These are phyloP conservation scores for Colletotrichum sp. DNA, from an alignment of 2,329 filamentous ascomycete genomes.

Conservation along the genomic window DNA sequence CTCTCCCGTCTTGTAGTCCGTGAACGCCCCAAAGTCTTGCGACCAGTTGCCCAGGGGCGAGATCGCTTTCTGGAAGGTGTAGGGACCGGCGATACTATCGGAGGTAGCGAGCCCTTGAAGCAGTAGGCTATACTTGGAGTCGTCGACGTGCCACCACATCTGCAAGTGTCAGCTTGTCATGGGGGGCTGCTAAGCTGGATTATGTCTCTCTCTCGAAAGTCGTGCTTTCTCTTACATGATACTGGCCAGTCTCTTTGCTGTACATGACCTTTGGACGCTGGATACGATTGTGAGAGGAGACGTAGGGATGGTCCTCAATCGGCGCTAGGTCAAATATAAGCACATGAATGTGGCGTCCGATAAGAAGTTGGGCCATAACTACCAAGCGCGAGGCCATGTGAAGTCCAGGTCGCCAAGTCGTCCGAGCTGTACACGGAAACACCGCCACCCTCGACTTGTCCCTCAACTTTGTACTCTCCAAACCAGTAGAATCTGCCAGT, in stretches of 20 bases:
- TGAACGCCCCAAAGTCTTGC: constrained; percentile 66
- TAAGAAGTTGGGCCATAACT: too few relatives aligned
- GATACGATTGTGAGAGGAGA: constrained; percentile 61
- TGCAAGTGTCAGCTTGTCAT: constrained; percentile 22
- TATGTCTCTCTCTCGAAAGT: too few relatives aligned
- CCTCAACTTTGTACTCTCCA: constrained; percentile 65
- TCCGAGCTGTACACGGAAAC: constrained; percentile 66
- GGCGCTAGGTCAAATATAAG: too few relatives aligned
- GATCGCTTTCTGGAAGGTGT: constrained; percentile 57
- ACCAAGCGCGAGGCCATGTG: constrained; percentile 61
- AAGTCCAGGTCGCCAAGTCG: constrained; percentile 64
- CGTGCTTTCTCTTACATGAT: constrained; percentile 57
- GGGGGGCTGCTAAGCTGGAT: too few relatives aligned
- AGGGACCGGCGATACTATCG: constrained; percentile 57
- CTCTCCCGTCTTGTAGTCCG: constrained; percentile 61
- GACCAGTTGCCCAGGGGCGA: constrained; percentile 66
- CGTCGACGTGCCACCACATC: constrained; percentile 68
- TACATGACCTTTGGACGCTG: constrained; percentile 68
- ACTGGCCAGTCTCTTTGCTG: constrained; percentile 56
- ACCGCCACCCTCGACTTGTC: constrained; percentile 63
- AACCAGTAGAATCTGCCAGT: constrained; percentile 64
- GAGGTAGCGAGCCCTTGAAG: constrained; percentile 62
- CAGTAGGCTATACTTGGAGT: constrained; percentile 59
- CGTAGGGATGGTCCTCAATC: constrained; percentile 57
- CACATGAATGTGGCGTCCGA: too few relatives aligned